A percentile compares a stretch with the other conserved stretches of the same genome.
Conservation (phyloP, 1,284 basidiomycete species). For the Papiliotrema flavescens region DNA sequence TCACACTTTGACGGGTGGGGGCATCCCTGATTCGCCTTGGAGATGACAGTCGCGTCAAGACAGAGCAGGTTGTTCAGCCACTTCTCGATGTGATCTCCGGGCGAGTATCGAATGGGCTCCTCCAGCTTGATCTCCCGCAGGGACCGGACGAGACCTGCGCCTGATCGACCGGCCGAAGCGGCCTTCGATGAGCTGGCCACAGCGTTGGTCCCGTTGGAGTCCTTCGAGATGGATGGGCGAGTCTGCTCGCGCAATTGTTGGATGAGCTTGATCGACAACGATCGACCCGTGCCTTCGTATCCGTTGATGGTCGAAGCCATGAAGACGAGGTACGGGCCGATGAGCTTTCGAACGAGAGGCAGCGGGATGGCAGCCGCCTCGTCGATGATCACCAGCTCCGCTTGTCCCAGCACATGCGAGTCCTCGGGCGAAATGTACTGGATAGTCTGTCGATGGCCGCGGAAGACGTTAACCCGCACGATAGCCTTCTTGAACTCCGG, state of each 20-base stretch:
- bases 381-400: constrained; percentile 96
- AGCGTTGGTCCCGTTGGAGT: constrained; percentile 48
- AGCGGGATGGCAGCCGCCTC: constrained; percentile 98
- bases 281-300: constrained; percentile 97
- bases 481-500: constrained; percentile 94
- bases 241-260: constrained; percentile 92
- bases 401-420: constrained; percentile 93
- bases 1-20: constrained; percentile 93
- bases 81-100: constrained; percentile 84
- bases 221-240: constrained; percentile 58
- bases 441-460: constrained; percentile 87
- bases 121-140: constrained; percentile 93
- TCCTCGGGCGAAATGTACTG: constrained; percentile 99
- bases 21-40: constrained; percentile 66
- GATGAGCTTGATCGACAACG: constrained; percentile 94
- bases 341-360: constrained; percentile 86
- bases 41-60: constrained; percentile 80
- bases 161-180: constrained; percentile 39
- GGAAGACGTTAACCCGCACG: constrained; percentile 92
- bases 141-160: constrained; percentile 59
- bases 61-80: constrained; percentile 93
- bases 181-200: constrained; percentile 37
- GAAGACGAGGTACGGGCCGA: constrained; percentile 97
- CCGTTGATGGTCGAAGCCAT: constrained; percentile 98
- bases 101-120: constrained; percentile 88